Evolutionary conservation across 768 basidiomycete species (phyloP).

Genomic region (Trametes cingulata): DNA sequence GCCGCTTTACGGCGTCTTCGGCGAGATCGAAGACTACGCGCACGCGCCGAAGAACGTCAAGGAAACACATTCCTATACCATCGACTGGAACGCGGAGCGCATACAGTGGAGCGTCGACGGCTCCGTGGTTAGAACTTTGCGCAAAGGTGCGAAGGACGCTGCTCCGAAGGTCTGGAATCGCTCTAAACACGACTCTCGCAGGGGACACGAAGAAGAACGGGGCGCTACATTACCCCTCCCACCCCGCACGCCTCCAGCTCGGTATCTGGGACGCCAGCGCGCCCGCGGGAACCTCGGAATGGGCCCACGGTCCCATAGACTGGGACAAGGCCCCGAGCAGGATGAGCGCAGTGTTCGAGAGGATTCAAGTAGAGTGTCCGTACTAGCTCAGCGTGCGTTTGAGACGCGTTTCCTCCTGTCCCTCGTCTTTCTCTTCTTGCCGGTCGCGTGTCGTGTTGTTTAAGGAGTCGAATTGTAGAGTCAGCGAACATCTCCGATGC

Average conservation of each 20-base stretch:
- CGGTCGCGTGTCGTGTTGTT: no score
- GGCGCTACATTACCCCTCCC: constrained; percentile 38
- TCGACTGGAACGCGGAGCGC: constrained; percentile 41
- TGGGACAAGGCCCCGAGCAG: constrained; percentile 36
- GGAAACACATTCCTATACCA: constrained; percentile 36
- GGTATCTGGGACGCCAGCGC: constrained; percentile 50
- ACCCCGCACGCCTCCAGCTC: constrained; percentile 40
- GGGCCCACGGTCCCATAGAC: constrained; percentile 46
- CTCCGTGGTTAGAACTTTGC: constrained; percentile 34
- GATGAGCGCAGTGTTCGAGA: constrained; percentile 38
- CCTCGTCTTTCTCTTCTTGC: no score
- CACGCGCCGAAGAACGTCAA: constrained; percentile 19
- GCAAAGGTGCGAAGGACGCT: constrained; percentile 19
- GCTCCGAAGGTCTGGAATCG: not conserved
- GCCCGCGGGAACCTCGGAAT: constrained; percentile 42
- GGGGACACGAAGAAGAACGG: constrained; percentile 38
- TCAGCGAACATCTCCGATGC: no score
- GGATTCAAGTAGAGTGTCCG: constrained; percentile 41
- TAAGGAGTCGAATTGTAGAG: no score
- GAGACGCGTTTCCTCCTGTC: not conserved
- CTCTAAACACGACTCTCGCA: constrained; percentile 8
- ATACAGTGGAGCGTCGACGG: constrained; percentile 46
- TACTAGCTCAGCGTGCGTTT: constrained; percentile 6
- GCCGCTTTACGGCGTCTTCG: constrained; percentile 42
- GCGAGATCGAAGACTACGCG: constrained; percentile 34